Base-by-base conservation (phyloP, 306 rosid species). In the Astragalus glycyphyllos region DNA sequence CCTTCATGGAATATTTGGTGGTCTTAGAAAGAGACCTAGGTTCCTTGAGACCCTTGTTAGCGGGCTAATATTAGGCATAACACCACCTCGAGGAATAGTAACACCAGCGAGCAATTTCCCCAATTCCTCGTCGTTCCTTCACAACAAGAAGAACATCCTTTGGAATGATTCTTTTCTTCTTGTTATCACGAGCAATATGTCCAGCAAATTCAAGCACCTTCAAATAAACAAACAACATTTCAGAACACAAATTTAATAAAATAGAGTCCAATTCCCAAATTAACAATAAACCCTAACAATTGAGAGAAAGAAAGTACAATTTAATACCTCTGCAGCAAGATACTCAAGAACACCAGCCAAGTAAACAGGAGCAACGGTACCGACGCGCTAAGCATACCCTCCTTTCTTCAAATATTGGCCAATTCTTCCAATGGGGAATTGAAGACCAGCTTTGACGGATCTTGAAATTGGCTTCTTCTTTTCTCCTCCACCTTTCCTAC, bases 161-260 rank as follows among this genome's bases (percentile, higher is more conserved):
- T 0, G 97, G 96, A 6, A 85, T 86, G 3, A 91, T 88, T 70
- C 92, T 85, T 7, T 72, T 91, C 83, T 91, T 91, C 84, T 91
- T 88, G 84, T 88, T 91, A 45, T 91, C 97, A 3, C 97, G 68
- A 0, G 97, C 97, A 2, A 92, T 92, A 80, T 91, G 88, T 62
- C 96, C 97, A 40, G 97, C 97, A 81, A 88, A 80, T 37, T 91
- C 96, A 73, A 91, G 69, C 48, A 91, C 92, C 96, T 91, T 10
- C 56, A 44, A 12, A 17, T 45, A 34, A 5, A 34, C 6, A 8
- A 42, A 9, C 0, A 20, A 20, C 23, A 20, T 20, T 20, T 20
- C 23, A 20, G 23, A 20, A 20, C 23, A 20, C 23, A 20, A 20
- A 20, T 20, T 20, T 20, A 20, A 20, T 20, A 20, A 20, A 20